Conservation (phyloP, 768 basidiomycete species). For the Rhodotorula taiwanensis region DNA sequence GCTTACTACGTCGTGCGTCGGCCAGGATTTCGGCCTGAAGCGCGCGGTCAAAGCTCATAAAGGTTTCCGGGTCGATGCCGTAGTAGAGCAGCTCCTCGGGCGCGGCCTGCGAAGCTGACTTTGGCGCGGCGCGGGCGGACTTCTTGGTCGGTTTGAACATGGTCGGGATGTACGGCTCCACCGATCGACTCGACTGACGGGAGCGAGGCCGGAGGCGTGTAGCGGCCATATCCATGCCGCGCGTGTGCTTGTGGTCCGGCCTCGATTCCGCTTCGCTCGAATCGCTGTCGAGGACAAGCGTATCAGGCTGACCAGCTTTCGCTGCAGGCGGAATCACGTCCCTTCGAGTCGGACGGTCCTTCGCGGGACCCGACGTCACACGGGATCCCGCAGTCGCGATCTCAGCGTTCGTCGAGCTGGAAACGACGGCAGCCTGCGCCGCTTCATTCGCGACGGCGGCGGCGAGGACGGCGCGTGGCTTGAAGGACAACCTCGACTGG, state of each 20-base stretch:
- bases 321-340: no score
- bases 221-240: no score
- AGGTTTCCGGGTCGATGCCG: conserved; percentile 68
- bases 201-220: neutral
- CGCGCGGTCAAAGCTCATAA: conserved; percentile 56
- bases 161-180: conserved; percentile 40
- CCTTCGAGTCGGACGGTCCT: no score
- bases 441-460: neutral
- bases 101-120: conserved; percentile 2
- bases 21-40: conserved; percentile 69
- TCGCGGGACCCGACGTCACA: no score
- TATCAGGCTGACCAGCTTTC: no score
- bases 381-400: no score
- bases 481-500: conserved; percentile 25
- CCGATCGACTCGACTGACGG: neutral
- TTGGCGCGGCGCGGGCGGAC: neutral
- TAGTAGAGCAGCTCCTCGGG: conserved; percentile 56
- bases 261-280: neutral
- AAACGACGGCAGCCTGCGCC: no score
- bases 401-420: no score
- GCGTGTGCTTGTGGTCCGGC: neutral
- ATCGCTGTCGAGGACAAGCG: no score
- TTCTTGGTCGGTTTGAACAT: conserved; percentile 11
- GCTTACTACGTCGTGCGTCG: conserved; percentile 37
- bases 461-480: neutral